A percentile compares a stretch with the other conserved stretches of the same genome.
phyloP scores from a whole-genome alignment of 495 filamentous ascomycete species.

The Penicillium parvum region DNA sequence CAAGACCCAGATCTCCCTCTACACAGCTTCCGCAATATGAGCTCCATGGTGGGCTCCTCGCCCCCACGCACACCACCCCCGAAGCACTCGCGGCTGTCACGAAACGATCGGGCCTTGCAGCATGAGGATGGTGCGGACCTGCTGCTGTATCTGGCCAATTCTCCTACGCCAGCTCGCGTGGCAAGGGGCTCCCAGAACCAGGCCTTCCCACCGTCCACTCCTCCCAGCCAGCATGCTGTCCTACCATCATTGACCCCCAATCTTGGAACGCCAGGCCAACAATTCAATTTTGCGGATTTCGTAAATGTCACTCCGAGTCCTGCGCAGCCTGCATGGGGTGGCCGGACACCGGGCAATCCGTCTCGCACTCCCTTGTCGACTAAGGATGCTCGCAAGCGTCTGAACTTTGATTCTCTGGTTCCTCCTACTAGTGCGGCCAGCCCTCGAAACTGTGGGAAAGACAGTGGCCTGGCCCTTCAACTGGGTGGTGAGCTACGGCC shows the following conservation, averaged over 20 bases:
- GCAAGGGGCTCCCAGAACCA: slow-evolving; percentile 33
- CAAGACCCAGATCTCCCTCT: slow-evolving; percentile 65
- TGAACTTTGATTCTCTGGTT: slow-evolving; percentile 65
- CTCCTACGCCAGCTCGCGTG: slow-evolving; percentile 73
- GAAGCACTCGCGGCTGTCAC: slow-evolving; percentile 50
- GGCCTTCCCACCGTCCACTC: slow-evolving; percentile 75
- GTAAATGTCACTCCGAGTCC: slow-evolving; percentile 95
- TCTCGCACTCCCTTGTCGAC: slow-evolving; percentile 57
- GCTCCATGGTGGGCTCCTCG: slow-evolving; percentile 60
- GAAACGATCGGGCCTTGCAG: slow-evolving; percentile 38
- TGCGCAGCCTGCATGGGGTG: slow-evolving; percentile 76
- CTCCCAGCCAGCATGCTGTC: slow-evolving; percentile 71
- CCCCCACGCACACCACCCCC: slow-evolving; percentile 79
- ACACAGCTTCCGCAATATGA: slow-evolving; percentile 63
- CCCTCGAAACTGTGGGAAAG: slow-evolving; percentile 29
- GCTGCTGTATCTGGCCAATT: slow-evolving; percentile 86
- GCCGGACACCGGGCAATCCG: slow-evolving; percentile 50
- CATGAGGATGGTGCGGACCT: slow-evolving; percentile 88
- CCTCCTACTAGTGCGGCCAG: slow-evolving; percentile 43
- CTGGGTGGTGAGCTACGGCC: slow-evolving; percentile 43
- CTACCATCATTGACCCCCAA: slow-evolving; percentile 60
- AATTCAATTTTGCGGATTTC: slow-evolving; percentile 95
- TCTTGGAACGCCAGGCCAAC: slow-evolving; percentile 56
- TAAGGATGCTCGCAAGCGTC: slow-evolving; percentile 53
- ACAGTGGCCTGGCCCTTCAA: slow-evolving; percentile 34